phyloP scores from a whole-genome alignment of 1,139 yeast species.

The Geotrichum siamense region DNA sequence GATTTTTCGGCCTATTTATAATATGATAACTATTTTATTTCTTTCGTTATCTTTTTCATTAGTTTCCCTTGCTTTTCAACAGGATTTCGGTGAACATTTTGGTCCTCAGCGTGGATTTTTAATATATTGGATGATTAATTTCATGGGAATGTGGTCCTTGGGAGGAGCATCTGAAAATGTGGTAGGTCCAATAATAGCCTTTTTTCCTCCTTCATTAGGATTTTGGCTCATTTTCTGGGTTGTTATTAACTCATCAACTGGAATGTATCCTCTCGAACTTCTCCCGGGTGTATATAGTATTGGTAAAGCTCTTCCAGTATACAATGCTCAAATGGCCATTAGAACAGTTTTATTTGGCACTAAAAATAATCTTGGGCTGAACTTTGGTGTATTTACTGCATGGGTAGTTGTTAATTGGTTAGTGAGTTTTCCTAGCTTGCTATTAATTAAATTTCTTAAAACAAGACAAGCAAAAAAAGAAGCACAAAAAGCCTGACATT shows the following conservation, averaged over 20 bases:
- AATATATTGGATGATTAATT: conserved; percentile 57
- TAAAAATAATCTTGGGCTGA: conserved; percentile 50
- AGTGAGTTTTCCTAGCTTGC: conserved; percentile 18
- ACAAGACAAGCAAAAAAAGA: conserved; percentile 8
- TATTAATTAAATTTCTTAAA: conserved; percentile 10
- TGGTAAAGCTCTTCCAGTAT: conserved; percentile 62
- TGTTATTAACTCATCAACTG: conserved; percentile 51
- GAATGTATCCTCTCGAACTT: conserved; percentile 53
- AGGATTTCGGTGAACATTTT: conserved; percentile 46
- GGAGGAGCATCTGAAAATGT: conserved; percentile 60
- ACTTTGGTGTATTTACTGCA: conserved; percentile 49
- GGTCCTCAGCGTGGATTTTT: conserved; percentile 53
- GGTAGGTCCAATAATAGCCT: conserved; percentile 42
- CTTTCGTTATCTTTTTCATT: conserved; percentile 50
- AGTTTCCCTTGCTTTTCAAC: conserved; percentile 54
- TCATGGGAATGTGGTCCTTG: conserved; percentile 51
- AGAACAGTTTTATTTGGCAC: conserved; percentile 53
- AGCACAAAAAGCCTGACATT: conserved; percentile 7
- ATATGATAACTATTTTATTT: conserved; percentile 45
- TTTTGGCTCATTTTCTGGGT: conserved; percentile 60
- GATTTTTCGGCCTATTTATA: conserved; percentile 43
- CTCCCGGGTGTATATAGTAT: conserved; percentile 49
- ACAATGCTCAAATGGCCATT: conserved; percentile 49
- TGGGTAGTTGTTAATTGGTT: conserved; percentile 51
- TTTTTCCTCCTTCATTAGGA: conserved; percentile 47